These are phyloP conservation scores for Mycena leptocephala DNA, from an alignment of 768 basidiomycete species.

Conservation along the genomic window DNA sequence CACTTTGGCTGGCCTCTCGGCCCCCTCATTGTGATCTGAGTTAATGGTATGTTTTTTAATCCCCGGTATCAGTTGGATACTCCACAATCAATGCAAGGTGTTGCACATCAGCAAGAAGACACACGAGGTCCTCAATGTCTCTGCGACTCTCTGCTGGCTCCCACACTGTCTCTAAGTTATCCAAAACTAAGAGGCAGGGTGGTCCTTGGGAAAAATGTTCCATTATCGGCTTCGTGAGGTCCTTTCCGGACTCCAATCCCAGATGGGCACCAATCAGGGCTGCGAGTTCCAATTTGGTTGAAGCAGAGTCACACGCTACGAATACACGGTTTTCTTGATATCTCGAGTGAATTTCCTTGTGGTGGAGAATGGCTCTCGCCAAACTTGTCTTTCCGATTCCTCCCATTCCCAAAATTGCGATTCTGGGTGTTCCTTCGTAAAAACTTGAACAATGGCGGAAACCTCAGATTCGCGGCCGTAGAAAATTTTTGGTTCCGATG, in stretches of 20 bases:
- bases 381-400: too few relatives aligned
- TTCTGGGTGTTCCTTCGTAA: too few relatives aligned
- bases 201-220: neutral
- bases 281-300: too few relatives aligned
- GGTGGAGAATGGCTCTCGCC: too few relatives aligned
- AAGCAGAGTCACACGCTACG: too few relatives aligned
- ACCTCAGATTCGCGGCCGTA: too few relatives aligned
- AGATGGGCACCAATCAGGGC: neutral
- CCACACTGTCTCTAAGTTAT: neutral
- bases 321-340: too few relatives aligned
- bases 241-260: neutral
- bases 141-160: neutral
- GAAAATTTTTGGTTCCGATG: too few relatives aligned
- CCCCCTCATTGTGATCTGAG: neutral
- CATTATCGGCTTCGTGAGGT: neutral
- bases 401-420: too few relatives aligned
- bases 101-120: neutral
- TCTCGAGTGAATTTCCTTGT: too few relatives aligned
- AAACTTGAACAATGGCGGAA: too few relatives aligned
- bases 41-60: neutral
- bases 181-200: neutral
- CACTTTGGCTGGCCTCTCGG: neutral
- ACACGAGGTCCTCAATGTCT: neutral
- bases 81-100: neutral
- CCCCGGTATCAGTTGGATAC: neutral